A percentile compares a stretch with the other conserved stretches of the same genome.
These are phyloP conservation scores for Stenogyne calaminthoides DNA, from an alignment of 305 asterid species.

Conservation along the genomic window DNA sequence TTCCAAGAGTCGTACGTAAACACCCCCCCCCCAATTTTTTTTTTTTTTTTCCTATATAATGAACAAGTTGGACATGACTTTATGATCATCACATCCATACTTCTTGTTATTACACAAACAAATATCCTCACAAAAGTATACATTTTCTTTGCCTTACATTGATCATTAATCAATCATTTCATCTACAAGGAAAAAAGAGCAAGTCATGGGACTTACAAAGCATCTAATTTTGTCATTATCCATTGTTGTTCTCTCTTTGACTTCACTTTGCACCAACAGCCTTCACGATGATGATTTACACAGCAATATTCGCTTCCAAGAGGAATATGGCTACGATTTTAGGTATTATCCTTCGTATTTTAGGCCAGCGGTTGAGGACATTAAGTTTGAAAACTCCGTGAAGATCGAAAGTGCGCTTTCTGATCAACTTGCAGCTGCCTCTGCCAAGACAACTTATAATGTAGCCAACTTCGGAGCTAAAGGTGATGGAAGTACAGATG, in stretches of 20 bases:
- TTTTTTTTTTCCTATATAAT: conserved; percentile 42
- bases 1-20: conserved; percentile 39
- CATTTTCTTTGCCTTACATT: not conserved
- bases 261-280: conserved; percentile 32
- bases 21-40: not conserved
- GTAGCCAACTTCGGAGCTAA: conserved; percentile 67
- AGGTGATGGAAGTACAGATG: conserved; percentile 74
- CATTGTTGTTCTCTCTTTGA: conserved; percentile 25
- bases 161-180: not conserved
- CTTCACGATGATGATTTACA: conserved; percentile 18
- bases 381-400: conserved; percentile 22
- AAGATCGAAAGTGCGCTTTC: not conserved
- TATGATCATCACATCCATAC: conserved; percentile 27
- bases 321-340: conserved; percentile 45
- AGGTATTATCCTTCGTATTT: conserved; percentile 42
- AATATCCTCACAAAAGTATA: not conserved
- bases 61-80: conserved; percentile 22
- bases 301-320: conserved; percentile 18
- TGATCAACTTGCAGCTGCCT: not conserved
- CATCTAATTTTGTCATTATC: conserved; percentile 11
- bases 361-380: conserved; percentile 12
- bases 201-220: conserved; percentile 36
- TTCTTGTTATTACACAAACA: conserved; percentile 6
- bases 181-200: not conserved
- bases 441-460: conserved; percentile 27